phyloP scores from a whole-genome alignment of 1,284 basidiomycete genomes.

The Fomitopsis betulina region DNA sequence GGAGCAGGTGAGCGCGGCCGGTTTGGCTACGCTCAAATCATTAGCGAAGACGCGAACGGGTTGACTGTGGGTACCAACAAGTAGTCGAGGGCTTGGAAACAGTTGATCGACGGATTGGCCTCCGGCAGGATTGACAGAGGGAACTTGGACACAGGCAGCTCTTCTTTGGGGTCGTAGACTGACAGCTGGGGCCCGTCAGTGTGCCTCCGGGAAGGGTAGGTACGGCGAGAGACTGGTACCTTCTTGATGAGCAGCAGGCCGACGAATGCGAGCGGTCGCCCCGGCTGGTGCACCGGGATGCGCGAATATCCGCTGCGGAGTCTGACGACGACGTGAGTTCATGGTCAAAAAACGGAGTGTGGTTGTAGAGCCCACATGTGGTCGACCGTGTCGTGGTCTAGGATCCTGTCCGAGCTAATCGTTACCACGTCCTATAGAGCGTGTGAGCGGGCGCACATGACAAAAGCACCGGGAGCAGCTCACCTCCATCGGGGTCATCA shows the following conservation, averaged over 20 bases:
- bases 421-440: constrained; percentile 69
- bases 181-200: constrained; percentile 57
- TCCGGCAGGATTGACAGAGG: constrained; percentile 86
- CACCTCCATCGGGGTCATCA: constrained; percentile 86
- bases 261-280: constrained; percentile 72
- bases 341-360: constrained; percentile 1
- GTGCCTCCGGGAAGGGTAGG: background rate
- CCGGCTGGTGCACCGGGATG: constrained; percentile 85
- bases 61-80: constrained; percentile 48
- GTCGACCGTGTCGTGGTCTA: constrained; percentile 80
- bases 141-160: constrained; percentile 72
- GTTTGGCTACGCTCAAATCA: constrained; percentile 66
- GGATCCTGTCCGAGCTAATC: constrained; percentile 69
- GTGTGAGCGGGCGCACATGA: background rate
- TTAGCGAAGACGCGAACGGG: background rate
- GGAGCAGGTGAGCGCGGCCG: constrained; percentile 87
- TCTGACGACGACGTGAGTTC: constrained; percentile 26
- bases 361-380: constrained; percentile 46
- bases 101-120: constrained; percentile 81
- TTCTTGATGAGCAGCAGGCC: constrained; percentile 89
- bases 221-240: constrained; percentile 30
- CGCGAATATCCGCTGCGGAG: constrained; percentile 87
- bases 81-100: constrained; percentile 83
- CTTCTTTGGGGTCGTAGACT: constrained; percentile 83
- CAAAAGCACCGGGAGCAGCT: constrained; percentile 10